Percentiles rank a stretch among this genome's conserved stretches.
Conservation (phyloP, 176 grass and related monocot species). For the Pontederia crassipes region DNA sequence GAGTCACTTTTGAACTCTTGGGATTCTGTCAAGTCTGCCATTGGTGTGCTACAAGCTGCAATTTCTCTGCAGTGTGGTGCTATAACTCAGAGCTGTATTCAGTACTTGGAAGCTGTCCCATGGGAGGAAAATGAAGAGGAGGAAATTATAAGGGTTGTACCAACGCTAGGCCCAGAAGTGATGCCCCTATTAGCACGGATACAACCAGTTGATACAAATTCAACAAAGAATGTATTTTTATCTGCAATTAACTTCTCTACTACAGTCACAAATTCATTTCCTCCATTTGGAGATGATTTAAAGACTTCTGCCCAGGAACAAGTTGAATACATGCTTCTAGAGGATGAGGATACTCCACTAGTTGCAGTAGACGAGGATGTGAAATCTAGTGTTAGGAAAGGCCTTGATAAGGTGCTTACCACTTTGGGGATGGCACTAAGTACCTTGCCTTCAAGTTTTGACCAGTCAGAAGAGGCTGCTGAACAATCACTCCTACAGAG, state of each 20-base stretch:
- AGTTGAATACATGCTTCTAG: constrained; percentile 89
- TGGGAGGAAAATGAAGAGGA: constrained; percentile 94
- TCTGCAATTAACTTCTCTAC: constrained; percentile 66
- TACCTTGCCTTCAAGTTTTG: constrained; percentile 39
- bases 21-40: constrained; percentile 66
- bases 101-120: constrained; percentile 70
- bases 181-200: constrained; percentile 49
- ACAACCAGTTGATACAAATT: constrained; percentile 34
- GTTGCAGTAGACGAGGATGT: constrained; percentile 72
- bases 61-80: constrained; percentile 40
- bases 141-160: constrained; percentile 54
- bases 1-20: constrained; percentile 57
- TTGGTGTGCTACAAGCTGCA: constrained; percentile 61
- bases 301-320: constrained; percentile 94
- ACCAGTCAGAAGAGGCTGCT: constrained; percentile 40
- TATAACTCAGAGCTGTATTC: constrained; percentile 44
- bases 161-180: constrained; percentile 43
- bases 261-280: constrained; percentile 26
- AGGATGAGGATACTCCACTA: constrained; percentile 61
- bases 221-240: constrained; percentile 73
- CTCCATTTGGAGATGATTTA: constrained; percentile 63
- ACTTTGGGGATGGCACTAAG: constrained; percentile 36
- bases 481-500: constrained; percentile 47
- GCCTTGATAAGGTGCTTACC: constrained; percentile 43
- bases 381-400: constrained; percentile 41